phyloP scores from a whole-genome alignment of 2,329 filamentous ascomycete species.

The Hypoxylon sp. region DNA sequence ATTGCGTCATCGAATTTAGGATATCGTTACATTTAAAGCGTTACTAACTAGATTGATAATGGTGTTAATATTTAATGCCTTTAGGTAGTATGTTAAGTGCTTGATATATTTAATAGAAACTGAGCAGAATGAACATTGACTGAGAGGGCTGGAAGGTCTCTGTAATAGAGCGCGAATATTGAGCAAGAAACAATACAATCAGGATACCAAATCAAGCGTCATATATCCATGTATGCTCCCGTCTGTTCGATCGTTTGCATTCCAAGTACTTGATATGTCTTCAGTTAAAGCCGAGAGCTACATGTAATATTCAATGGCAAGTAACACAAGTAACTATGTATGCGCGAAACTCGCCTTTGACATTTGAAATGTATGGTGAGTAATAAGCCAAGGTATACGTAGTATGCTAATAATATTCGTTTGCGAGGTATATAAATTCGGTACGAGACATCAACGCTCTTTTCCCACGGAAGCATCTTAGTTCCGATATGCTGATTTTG shows the following conservation, averaged over 20 bases:
- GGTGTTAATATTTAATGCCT: no score
- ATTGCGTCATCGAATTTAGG: no score
- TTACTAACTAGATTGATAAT: no score
- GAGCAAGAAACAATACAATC: no score
- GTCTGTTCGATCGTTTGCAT: not conserved
- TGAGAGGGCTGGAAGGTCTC: no score
- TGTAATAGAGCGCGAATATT: no score
- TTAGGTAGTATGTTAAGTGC: no score
- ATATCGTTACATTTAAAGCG: no score
- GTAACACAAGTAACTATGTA: not conserved
- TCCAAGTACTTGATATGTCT: not conserved
- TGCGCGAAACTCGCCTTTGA: not conserved
- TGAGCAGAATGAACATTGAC: no score
- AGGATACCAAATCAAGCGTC: no score
- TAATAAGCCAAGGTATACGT: not conserved
- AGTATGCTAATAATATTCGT: not conserved
- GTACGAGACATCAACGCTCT: not conserved
- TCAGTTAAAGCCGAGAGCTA: not conserved
- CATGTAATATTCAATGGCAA: not conserved
- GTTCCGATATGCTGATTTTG: not conserved
- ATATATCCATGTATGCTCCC: not conserved
- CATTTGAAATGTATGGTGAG: not conserved
- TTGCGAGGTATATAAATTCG: not conserved
- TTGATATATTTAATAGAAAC: no score
- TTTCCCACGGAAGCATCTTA: not conserved